These are phyloP conservation scores for Juglanconis sp. DNA, from an alignment of 2,329 filamentous ascomycete genomes.

Conservation along the genomic window DNA sequence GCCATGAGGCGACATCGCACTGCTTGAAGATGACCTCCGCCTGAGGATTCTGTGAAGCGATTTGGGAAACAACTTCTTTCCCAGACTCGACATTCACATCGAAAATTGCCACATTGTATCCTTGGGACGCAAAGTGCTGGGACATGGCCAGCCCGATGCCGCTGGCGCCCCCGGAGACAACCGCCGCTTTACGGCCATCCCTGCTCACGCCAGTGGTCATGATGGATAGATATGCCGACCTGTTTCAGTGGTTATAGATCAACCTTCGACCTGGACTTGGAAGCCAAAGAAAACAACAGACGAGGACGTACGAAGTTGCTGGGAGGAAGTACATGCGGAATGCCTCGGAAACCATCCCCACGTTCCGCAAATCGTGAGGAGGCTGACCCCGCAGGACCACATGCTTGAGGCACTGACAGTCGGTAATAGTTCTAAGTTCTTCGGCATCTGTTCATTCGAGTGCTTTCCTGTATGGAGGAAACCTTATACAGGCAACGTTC, in stretches of 20 bases:
- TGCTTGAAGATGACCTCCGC: slow-evolving; percentile 28
- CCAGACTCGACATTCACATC: slow-evolving; percentile 31
- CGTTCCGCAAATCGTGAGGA: background rate
- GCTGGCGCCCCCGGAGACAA: slow-evolving; percentile 35
- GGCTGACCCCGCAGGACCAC: slow-evolving; percentile 6
- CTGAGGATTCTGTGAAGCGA: slow-evolving; percentile 26
- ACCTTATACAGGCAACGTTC: no score
- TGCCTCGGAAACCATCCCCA: no score
- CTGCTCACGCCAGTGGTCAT: background rate
- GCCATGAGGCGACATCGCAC: slow-evolving; percentile 37
- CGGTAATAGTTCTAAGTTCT: no score
- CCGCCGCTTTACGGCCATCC: slow-evolving; percentile 21
- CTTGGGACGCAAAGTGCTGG: slow-evolving; percentile 32
- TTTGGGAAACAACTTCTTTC: slow-evolving; percentile 21
- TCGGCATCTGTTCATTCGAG: no score
- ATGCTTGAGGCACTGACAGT: background rate
- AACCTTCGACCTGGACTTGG: no score
- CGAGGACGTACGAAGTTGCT: no score
- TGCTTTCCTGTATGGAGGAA: no score
- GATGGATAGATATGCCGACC: background rate
- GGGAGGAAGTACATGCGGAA: no score
- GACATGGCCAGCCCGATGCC: slow-evolving; percentile 34
- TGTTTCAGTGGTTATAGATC: background rate
- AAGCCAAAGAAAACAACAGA: background rate
- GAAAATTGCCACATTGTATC: slow-evolving; percentile 30